phyloP scores from a whole-genome alignment of 2,329 filamentous ascomycete genomes.

The Penicillium glabrum region DNA sequence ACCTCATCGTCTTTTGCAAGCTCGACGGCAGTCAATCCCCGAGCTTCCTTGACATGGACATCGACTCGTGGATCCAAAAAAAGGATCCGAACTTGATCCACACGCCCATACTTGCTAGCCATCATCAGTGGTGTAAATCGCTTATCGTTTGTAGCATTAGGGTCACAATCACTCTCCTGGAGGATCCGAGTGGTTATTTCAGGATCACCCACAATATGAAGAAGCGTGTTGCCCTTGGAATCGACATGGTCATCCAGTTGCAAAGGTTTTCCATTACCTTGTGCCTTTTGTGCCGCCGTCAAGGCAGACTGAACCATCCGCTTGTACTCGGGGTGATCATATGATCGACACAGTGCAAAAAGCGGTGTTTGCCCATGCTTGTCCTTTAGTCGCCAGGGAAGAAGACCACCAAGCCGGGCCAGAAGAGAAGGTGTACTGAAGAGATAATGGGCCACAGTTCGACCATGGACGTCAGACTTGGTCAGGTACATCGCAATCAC shows the following conservation, averaged over 20 bases:
- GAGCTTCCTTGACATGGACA: slow-evolving; percentile 74
- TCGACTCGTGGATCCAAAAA: slow-evolving; percentile 89
- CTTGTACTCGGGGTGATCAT: slow-evolving; percentile 85
- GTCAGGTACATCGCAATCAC: slow-evolving; percentile 68
- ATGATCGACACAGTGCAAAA: slow-evolving; percentile 91
- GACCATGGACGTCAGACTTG: slow-evolving; percentile 77
- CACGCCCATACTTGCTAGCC: slow-evolving; percentile 93
- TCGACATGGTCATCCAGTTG: slow-evolving; percentile 94
- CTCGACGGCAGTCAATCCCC: slow-evolving; percentile 91
- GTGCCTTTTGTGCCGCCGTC: slow-evolving; percentile 68
- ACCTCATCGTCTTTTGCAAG: slow-evolving; percentile 98
- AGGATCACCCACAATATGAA: slow-evolving; percentile 93
- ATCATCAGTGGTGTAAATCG: slow-evolving; percentile 96
- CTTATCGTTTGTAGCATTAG: slow-evolving; percentile 93
- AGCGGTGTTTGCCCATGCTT: slow-evolving; percentile 97
- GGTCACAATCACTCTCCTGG: slow-evolving; percentile 85
- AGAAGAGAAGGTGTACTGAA: slow-evolving; percentile 89
- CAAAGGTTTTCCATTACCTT: slow-evolving; percentile 75
- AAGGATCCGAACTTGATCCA: slow-evolving; percentile 86
- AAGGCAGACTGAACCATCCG: slow-evolving; percentile 84
- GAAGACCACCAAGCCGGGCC: slow-evolving; percentile 67
- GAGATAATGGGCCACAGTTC: slow-evolving; percentile 91
- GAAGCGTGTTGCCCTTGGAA: slow-evolving; percentile 84
- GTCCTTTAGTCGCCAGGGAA: slow-evolving; percentile 89
- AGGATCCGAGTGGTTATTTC: slow-evolving; percentile 74